Evolutionary conservation across 192 early-diverging fungal genomes (phyloP), one percentile per base, ranked within the genome.

Genomic region (Umbelopsis sp.): DNA sequence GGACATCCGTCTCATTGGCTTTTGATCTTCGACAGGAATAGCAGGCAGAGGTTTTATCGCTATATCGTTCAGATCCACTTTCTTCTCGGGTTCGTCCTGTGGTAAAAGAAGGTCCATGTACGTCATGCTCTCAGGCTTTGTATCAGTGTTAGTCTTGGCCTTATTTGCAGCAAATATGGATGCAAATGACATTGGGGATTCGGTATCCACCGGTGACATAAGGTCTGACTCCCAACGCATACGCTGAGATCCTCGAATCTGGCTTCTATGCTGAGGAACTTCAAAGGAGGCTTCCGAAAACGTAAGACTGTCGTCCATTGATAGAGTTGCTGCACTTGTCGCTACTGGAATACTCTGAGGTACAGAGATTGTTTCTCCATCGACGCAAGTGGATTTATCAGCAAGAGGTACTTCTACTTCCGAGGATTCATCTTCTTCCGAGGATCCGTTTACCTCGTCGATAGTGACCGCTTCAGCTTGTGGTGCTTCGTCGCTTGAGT

Each of bases 131-230:
- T 61, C 27, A 4, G 25, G 16, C 18, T 25, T 33, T 25, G 25
- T 11, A 23, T 61, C 55, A 18, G 30, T 11, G 4, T 35, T 22
- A 18, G 25, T 15, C 30, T 61, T 61, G 13, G 27, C 33, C 30
- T 52, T 21, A 23, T 23, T 21, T 22, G 55, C 55, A 13, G 55
- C 55, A 25, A 61, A 61, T 1, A 61, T 61, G 18, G 55, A 25
- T 12, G 55, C 55, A 35, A 61, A 61, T 3, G 55, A 61, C 55
- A 61, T 61, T 27, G 55, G 55, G 0, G 55, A 35, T 18, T 61
- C 55, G 55, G 21, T 61, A 35, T 61, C 55, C 9, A 61, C 27
- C 5, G 55, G 55, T 16, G 55, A 61, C 55, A 61, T 61, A 18
- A 61, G 27, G 30, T 61, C 55, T 5, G 55, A 61, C 16, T 61